These are phyloP conservation scores for Tinospora cordifolia DNA, from an alignment of 164 flowering plant species.

Conservation along the genomic window DNA sequence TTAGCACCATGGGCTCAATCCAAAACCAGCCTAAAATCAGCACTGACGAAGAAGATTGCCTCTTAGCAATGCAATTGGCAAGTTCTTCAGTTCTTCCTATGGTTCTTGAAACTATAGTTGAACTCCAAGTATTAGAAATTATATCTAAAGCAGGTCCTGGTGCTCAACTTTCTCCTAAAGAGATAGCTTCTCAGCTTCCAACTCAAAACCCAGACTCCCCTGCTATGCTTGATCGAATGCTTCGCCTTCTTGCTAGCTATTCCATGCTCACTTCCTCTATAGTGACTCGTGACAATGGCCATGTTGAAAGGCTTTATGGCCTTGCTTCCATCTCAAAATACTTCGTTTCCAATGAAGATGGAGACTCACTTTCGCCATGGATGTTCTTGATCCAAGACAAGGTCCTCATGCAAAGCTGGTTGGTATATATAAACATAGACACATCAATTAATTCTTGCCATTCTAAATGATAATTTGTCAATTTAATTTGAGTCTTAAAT, in stretches of 20 bases:
- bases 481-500: not conserved
- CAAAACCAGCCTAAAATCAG: not conserved
- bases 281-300: constrained; percentile 28
- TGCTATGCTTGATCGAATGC: constrained; percentile 64
- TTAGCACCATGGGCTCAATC: not conserved
- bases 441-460: not conserved
- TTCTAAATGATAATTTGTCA: not conserved
- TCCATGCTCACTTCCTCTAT: constrained; percentile 43
- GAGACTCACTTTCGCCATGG: constrained; percentile 52
- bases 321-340: constrained; percentile 61
- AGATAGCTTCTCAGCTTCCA: constrained; percentile 55
- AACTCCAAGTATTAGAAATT: constrained; percentile 69
- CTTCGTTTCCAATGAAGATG: constrained; percentile 56
- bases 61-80: constrained; percentile 58
- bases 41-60: constrained; percentile 33
- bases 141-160: constrained; percentile 50
- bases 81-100: constrained; percentile 59
- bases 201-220: constrained; percentile 57
- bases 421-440: not conserved
- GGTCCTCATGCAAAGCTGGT: constrained; percentile 90
- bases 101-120: constrained; percentile 62
- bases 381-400: constrained; percentile 70
- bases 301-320: constrained; percentile 54
- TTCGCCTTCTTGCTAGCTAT: constrained; percentile 63
- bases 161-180: constrained; percentile 39